These are phyloP conservation scores for Fomitiporia mediterranea DNA, from an alignment of 1,284 basidiomycete genomes.

Conservation along the genomic window DNA sequence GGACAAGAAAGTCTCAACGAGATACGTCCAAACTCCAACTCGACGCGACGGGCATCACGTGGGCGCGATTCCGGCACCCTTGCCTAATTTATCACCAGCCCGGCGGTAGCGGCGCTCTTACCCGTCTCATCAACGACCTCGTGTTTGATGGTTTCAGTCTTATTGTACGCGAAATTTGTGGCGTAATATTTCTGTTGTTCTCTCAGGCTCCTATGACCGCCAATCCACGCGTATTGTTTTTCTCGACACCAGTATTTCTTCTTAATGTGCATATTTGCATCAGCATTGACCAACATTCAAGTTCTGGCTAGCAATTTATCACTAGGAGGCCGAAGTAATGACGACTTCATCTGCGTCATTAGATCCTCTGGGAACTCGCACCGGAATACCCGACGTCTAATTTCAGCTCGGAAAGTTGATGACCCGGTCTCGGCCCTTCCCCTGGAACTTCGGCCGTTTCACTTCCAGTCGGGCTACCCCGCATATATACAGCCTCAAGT, in stretches of 20 bases:
- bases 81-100: not conserved
- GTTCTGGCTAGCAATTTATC: too few species aligned
- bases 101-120: not conserved
- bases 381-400: constrained; percentile 1
- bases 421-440: not conserved
- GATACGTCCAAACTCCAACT: constrained; percentile 13
- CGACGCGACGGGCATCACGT: constrained; percentile 8
- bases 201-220: not conserved
- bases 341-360: not conserved
- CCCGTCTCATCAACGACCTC: not conserved
- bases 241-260: too few species aligned
- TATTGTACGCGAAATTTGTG: not conserved
- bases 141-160: constrained; percentile 6
- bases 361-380: constrained; percentile 6
- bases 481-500: too few species aligned
- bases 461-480: too few species aligned
- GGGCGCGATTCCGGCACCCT: constrained; percentile 7
- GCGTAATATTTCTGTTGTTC: not conserved
- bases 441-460: too few species aligned
- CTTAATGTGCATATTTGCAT: too few species aligned
- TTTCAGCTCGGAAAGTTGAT: not conserved
- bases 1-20: not conserved
- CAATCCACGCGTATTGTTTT: not conserved
- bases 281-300: too few species aligned
- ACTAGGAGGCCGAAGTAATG: too few species aligned